phyloP scores from a whole-genome alignment of 148 eudicot species.

The Nepenthes mirabilis region DNA sequence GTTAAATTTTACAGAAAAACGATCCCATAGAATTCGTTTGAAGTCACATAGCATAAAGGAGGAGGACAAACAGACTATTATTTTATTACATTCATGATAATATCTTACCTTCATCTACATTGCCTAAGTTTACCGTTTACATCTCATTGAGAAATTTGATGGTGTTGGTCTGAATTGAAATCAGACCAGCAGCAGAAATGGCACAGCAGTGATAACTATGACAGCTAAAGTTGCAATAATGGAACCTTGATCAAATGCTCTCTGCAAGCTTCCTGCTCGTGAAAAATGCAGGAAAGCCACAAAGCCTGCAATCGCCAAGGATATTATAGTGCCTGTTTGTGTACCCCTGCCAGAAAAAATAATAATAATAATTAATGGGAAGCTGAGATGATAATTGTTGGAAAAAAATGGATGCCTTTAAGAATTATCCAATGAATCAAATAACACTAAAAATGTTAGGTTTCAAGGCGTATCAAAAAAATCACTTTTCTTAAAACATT shows the following conservation, averaged over 20 bases:
- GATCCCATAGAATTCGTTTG: too few species aligned
- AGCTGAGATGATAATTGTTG: too few species aligned
- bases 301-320: constrained; percentile 56
- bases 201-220: constrained; percentile 35
- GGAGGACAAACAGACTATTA: too few species aligned
- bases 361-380: too few species aligned
- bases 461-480: too few species aligned
- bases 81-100: neutral
- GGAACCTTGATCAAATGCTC: constrained; percentile 66
- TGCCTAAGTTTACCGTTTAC: neutral
- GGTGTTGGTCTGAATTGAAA: constrained; percentile 1
- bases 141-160: neutral
- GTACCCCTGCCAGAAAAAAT: constrained; percentile 42
- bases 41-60: too few species aligned
- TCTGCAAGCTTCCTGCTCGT: constrained; percentile 56
- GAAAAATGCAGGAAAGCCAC: constrained; percentile 81
- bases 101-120: neutral
- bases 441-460: too few species aligned
- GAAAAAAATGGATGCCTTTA: too few species aligned
- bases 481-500: too few species aligned
- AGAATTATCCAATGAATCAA: too few species aligned
- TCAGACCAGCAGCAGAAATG: constrained; percentile 51
- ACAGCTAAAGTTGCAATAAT: constrained; percentile 62
- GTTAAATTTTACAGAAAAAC: too few species aligned
- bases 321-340: constrained; percentile 51